Evolutionary conservation across 2,329 filamentous ascomycete genomes (phyloP).

Genomic region (Akanthomyces dipterigenus): DNA sequence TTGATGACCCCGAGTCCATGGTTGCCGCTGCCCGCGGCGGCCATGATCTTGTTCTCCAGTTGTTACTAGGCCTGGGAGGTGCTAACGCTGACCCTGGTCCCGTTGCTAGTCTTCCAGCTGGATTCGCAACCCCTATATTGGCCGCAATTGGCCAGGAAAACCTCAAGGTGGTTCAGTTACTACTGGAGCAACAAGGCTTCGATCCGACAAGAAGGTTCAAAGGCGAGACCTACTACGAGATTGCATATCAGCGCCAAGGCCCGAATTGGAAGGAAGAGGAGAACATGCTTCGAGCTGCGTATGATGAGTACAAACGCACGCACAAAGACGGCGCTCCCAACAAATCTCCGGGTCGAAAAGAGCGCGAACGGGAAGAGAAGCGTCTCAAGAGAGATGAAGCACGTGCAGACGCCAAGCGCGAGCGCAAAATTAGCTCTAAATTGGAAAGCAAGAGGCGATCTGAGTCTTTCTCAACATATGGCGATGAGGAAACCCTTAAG

Average conservation of each 20-base stretch:
- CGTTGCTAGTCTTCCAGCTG: slow-evolving; percentile 50
- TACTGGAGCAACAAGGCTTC: slow-evolving; percentile 70
- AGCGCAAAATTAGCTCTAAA: slow-evolving; percentile 35
- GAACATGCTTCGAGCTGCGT: slow-evolving; percentile 69
- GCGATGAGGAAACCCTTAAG: slow-evolving; percentile 44
- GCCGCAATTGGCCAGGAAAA: slow-evolving; percentile 89
- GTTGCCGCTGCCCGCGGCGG: slow-evolving; percentile 89
- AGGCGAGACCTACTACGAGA: slow-evolving; percentile 78
- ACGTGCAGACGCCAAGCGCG: slow-evolving; percentile 40
- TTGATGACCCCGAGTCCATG: slow-evolving; percentile 75
- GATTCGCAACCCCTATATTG: slow-evolving; percentile 85
- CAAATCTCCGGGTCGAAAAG: slow-evolving; percentile 43
- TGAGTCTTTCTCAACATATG: slow-evolving; percentile 34
- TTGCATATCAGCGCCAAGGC: slow-evolving; percentile 74
- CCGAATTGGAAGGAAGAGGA: slow-evolving; percentile 88
- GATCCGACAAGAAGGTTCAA: slow-evolving; percentile 73
- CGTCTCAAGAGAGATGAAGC: slow-evolving; percentile 36
- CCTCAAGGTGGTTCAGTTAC: slow-evolving; percentile 72
- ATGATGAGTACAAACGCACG: slow-evolving; percentile 54
- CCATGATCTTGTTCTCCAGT: slow-evolving; percentile 78
- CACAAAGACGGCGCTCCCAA: slow-evolving; percentile 42
- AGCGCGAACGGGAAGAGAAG: slow-evolving; percentile 37
- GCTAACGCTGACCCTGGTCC: slow-evolving; percentile 64
- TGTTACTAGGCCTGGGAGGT: slow-evolving; percentile 62
- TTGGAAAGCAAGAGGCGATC: slow-evolving; percentile 41